Conservation (phyloP, 495 filamentous ascomycete species). For the Tetracladium setigerum region DNA sequence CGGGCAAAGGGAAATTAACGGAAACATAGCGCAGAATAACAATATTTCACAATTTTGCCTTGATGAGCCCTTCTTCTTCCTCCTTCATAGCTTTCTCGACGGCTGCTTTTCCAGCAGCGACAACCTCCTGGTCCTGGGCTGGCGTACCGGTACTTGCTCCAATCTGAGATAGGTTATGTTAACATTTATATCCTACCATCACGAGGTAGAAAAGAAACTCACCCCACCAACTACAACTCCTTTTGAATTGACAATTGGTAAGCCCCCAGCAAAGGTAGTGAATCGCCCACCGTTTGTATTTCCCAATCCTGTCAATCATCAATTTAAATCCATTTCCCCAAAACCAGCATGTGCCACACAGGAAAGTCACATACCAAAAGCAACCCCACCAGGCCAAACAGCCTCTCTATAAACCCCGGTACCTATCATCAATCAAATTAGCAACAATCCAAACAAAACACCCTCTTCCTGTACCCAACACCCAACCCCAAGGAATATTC, state of each 20-base stretch:
- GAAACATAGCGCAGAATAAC: too few species aligned
- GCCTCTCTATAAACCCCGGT: constrained; percentile 22
- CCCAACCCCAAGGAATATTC: too few species aligned
- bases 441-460: too few species aligned
- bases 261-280: constrained; percentile 19
- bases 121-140: constrained; percentile 20
- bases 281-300: constrained; percentile 23
- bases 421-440: too few species aligned
- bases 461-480: too few species aligned
- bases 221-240: constrained; percentile 19
- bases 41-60: too few species aligned
- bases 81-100: constrained; percentile 16
- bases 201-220: background rate
- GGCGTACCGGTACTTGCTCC: constrained; percentile 9
- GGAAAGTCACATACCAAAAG: constrained; percentile 4
- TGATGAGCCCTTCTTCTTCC: background rate
- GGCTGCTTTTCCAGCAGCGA: constrained; percentile 20
- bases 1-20: too few species aligned
- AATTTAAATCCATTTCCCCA: too few species aligned
- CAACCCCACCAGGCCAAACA: constrained; percentile 21
- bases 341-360: too few species aligned
- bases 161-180: background rate
- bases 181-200: too few species aligned
- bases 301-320: constrained; percentile 6
- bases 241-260: constrained; percentile 19